Conservation (phyloP, 2,329 filamentous ascomycete species). For the Diaporthe velutina region DNA sequence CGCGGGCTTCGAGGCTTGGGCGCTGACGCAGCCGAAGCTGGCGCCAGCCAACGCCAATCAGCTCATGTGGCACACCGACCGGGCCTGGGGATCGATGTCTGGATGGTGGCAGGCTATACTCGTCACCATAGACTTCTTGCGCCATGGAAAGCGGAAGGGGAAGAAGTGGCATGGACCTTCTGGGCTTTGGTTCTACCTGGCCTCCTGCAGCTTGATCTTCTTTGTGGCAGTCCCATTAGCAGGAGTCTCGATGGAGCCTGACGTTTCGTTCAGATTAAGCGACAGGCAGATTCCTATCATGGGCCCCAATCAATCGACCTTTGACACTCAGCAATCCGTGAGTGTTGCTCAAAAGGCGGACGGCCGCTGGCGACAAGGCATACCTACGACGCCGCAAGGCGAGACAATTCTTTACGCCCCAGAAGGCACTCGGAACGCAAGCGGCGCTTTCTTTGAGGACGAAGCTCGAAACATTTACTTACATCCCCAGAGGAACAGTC, state of each 20-base stretch:
- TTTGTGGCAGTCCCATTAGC: not conserved
- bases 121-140: slow-evolving; percentile 5
- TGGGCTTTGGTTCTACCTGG: slow-evolving; percentile 6
- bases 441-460: not conserved
- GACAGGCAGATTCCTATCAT: not conserved
- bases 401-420: slow-evolving; percentile 7
- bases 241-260: slow-evolving; percentile 1
- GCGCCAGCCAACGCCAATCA: slow-evolving; percentile 3
- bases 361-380: not conserved
- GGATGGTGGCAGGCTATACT: slow-evolving; percentile 1
- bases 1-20: slow-evolving; percentile 4
- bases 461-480: not conserved
- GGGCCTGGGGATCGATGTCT: not conserved
- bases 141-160: not conserved
- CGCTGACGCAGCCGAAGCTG: not conserved
- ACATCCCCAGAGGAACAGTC: not conserved
- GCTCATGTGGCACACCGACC: slow-evolving; percentile 5
- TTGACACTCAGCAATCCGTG: slow-evolving; percentile 4
- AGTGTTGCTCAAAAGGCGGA: not conserved
- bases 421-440: not conserved
- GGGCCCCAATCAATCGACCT: not conserved
- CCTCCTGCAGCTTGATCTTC: not conserved
- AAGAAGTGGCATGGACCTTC: not conserved
- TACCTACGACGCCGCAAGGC: not conserved
- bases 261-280: not conserved